Evolutionary conservation across 441 rosid species (phyloP), one percentile per base, ranked within the genome.

Genomic region (Mallotus japonicus): DNA sequence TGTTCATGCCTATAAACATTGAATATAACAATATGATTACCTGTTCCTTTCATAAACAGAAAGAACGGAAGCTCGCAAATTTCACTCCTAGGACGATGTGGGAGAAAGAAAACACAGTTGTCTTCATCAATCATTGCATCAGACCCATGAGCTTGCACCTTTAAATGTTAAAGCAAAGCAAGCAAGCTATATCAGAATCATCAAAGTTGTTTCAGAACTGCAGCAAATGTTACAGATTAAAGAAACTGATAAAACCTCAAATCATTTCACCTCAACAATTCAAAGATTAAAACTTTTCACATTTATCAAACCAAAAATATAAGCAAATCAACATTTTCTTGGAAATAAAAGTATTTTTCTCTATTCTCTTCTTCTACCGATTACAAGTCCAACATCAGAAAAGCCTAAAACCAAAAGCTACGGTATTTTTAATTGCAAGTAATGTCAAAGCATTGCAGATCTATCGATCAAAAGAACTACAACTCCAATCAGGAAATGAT

Each of bases 141-240:
- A 17, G 98, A 83, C 77, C 99, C 99, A 73, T 95, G 99, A n/a
- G 99, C 98, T 83, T 95, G 99, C 78, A 95, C 94, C 99, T 94
- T 84, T 37, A 76, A 72, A 71, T 50, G 58, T 62, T 24, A 49
- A 13, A 28, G 28, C 47, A 3, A 15, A 32, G 1, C 14, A 42
- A 19, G 34, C 44, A 24, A 54, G 22, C 24, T 54, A 6, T n/a
- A 5, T 17, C 17, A 54, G 8, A n/a, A 54, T 5, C 57, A 8
- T 49, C 2, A 14, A 14, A 50, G 15, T 13, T 47, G 51, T 20
- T 70, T 46, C 13, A 10, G 10, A 22, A 59, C 24, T 7, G 17
- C 10, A 71, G 63, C 53, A 70, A 46, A 1, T 1, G 6, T 22
- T 57, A 12, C 20, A 2, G n/a, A 10, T 12, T 0, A 2, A 22